Evolutionary conservation across 164 flowering plant genomes (phyloP).

Genomic region (Nymphaea thermarum): DNA sequence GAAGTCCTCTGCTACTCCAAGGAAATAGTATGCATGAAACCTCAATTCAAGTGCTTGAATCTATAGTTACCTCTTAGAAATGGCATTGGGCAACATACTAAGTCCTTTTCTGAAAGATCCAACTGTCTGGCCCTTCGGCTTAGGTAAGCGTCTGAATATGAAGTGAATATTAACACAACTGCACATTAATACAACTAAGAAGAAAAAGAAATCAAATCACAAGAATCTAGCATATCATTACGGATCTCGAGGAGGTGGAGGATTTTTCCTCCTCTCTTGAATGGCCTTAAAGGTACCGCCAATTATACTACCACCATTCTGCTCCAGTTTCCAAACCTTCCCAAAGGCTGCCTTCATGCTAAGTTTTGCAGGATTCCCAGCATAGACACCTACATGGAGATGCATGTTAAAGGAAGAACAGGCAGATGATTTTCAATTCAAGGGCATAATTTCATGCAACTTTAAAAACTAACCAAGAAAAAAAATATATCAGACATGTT

Average conservation of each 20-base stretch:
- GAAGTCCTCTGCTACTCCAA: too few species aligned
- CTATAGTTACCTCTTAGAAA: constrained; percentile 42
- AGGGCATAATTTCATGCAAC: neutral
- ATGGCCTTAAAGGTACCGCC: constrained; percentile 78
- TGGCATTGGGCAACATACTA: constrained; percentile 75
- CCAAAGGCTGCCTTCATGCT: constrained; percentile 99
- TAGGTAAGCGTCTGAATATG: constrained; percentile 62
- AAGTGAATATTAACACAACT: constrained; percentile 2
- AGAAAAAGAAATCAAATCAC: neutral
- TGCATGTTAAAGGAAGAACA: neutral
- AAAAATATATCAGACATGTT: neutral
- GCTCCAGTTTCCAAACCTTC: constrained; percentile 90
- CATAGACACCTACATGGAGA: constrained; percentile 70
- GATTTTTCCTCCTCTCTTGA: constrained; percentile 42
- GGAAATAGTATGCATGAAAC: neutral
- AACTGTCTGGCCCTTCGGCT: constrained; percentile 93
- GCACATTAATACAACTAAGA: neutral
- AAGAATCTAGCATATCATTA: constrained; percentile 18
- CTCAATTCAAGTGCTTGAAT: neutral
- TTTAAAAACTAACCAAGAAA: too few species aligned
- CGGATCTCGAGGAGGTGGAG: constrained; percentile 75
- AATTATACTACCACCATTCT: constrained; percentile 81
- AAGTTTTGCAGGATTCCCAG: constrained; percentile 91
- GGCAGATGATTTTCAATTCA: neutral
- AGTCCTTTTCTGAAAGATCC: constrained; percentile 92